Evolutionary conservation across 306 rosid species (phyloP).

Genomic region (Arachis stenosperma): DNA sequence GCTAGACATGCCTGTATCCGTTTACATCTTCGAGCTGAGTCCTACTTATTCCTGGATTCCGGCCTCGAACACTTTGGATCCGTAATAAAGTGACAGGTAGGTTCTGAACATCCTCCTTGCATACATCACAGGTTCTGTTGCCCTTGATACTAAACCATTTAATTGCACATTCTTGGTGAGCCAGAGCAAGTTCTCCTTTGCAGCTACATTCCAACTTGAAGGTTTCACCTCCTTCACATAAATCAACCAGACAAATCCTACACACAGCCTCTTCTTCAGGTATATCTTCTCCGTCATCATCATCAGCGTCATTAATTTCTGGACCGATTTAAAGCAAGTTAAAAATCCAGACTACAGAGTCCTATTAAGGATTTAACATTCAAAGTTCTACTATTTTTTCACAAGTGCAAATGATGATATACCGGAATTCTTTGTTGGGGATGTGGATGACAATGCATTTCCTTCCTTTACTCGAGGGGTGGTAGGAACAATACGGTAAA

Average conservation of each 20-base stretch:
- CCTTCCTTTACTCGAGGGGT: slow-evolving; percentile 84
- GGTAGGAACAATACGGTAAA: slow-evolving; percentile 84
- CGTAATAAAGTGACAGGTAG: slow-evolving; percentile 87
- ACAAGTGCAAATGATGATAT: slow-evolving; percentile 28
- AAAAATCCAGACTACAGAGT: background rate
- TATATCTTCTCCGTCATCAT: slow-evolving; percentile 81
- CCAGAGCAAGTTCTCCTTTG: slow-evolving; percentile 98
- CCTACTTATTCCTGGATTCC: slow-evolving; percentile 54
- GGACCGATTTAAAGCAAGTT: slow-evolving; percentile 40
- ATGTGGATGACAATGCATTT: slow-evolving; percentile 40
- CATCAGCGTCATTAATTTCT: slow-evolving; percentile 51
- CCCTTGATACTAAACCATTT: slow-evolving; percentile 99
- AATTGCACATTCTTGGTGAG: slow-evolving; percentile 94
- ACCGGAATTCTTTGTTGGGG: slow-evolving; percentile 70
- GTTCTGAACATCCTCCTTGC: slow-evolving; percentile 89
- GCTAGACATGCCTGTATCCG: slow-evolving; percentile 68
- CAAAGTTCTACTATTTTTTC: slow-evolving; percentile 27
- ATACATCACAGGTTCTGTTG: slow-evolving; percentile 88
- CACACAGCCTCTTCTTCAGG: slow-evolving; percentile 96
- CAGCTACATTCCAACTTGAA: slow-evolving; percentile 99
- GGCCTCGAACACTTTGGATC: slow-evolving; percentile 72
- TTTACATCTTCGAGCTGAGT: slow-evolving; percentile 57
- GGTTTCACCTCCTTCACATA: slow-evolving; percentile 98
- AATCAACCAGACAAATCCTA: slow-evolving; percentile 85
- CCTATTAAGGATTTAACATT: slow-evolving; percentile 2